A percentile compares a stretch with the other conserved stretches of the same genome.
Conservation (phyloP, 2,329 filamentous ascomycete genomes). For the Huntiella savannae region DNA sequence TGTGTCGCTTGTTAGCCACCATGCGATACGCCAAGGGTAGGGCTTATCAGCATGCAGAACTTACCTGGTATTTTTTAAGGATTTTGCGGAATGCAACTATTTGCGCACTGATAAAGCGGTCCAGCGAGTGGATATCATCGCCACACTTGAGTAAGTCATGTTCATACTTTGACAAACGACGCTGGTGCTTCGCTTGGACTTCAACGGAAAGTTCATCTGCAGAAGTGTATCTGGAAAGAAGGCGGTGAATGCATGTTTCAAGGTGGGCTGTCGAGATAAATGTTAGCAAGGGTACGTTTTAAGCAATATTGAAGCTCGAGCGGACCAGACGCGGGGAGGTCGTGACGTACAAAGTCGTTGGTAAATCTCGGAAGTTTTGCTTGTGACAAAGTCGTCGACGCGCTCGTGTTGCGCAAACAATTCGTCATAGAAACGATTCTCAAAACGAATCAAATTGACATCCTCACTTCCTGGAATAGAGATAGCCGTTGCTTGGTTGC, state of each 20-base stretch:
- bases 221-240: conserved; percentile 24
- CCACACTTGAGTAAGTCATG: conserved; percentile 37
- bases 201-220: conserved; percentile 13
- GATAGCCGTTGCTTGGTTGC: conserved; percentile 48
- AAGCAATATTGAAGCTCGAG: background rate
- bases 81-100: conserved; percentile 64
- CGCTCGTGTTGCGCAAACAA: conserved; percentile 59
- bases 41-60: conserved; percentile 9
- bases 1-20: conserved; percentile 17
- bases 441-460: conserved; percentile 40
- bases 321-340: background rate
- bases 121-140: conserved; percentile 50
- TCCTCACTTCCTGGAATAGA: conserved; percentile 56
- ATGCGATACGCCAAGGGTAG: too few relatives aligned
- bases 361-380: conserved; percentile 62
- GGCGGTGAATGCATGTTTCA: conserved; percentile 27
- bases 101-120: conserved; percentile 56
- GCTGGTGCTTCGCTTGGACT: conserved; percentile 24
- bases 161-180: conserved; percentile 34
- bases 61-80: conserved; percentile 63
- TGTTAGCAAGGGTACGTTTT: background rate
- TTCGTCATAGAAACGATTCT: conserved; percentile 51
- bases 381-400: conserved; percentile 58
- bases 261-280: conserved; percentile 25
- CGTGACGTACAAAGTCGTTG: conserved; percentile 41